These are phyloP conservation scores for Juncus inflexus DNA, from an alignment of 176 grass and related monocot species.

Conservation along the genomic window DNA sequence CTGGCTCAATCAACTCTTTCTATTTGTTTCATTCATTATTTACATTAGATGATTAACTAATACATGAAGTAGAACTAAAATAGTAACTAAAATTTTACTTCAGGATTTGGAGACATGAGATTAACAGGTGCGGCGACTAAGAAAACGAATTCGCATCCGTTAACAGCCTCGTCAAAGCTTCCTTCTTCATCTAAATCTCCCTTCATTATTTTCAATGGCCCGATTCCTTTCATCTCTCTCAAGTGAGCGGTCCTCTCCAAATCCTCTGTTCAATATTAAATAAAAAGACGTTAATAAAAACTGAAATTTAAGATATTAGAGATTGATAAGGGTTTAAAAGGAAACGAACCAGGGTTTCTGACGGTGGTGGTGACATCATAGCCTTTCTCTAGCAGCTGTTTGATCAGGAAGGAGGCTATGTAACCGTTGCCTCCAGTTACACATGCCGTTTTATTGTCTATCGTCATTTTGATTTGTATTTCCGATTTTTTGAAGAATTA, in stretches of 20 bases:
- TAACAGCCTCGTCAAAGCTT: constrained; percentile 59
- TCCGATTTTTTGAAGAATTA: not conserved
- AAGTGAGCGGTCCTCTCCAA: constrained; percentile 32
- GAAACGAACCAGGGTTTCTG: constrained; percentile 45
- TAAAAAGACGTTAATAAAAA: constrained; percentile 8
- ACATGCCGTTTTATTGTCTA: constrained; percentile 36
- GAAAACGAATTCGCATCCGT: constrained; percentile 54
- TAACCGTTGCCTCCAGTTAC: constrained; percentile 67
- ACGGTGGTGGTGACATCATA: constrained; percentile 57
- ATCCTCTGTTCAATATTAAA: constrained; percentile 28
- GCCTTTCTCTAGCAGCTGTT: constrained; percentile 50
- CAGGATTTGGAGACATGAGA: constrained; percentile 29
- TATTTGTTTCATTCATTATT: constrained; percentile 14
- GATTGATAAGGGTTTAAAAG: not conserved
- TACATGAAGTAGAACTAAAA: not conserved
- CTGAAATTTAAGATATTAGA: not conserved
- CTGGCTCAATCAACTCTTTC: constrained; percentile 49
- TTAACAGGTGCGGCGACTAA: constrained; percentile 60
- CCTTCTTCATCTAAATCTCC: constrained; percentile 45
- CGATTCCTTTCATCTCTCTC: constrained; percentile 46
- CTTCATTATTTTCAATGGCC: constrained; percentile 34
- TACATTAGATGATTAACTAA: not conserved
- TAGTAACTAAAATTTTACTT: constrained; percentile 30
- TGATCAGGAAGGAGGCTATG: constrained; percentile 54
- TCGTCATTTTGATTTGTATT: not conserved